A percentile compares a stretch with the other conserved stretches of the same genome.
Conservation (phyloP, 164 flowering plant species). For the Stephania japonica region DNA sequence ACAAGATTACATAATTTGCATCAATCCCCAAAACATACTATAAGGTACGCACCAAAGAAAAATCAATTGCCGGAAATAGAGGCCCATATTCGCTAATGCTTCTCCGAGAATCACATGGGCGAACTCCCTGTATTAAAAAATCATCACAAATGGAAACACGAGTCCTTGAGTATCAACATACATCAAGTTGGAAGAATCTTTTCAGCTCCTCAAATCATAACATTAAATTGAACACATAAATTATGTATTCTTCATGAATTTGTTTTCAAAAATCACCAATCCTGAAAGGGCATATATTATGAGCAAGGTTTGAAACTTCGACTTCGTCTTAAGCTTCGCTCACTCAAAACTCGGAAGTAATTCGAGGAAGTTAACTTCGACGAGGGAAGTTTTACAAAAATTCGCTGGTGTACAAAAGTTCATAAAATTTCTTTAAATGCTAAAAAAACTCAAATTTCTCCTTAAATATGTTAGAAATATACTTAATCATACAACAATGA, state of each 20-base stretch:
- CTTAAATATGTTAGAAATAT: no score
- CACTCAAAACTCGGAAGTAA: no score
- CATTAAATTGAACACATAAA: neutral
- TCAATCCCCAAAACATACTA: neutral
- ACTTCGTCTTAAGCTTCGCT: no score
- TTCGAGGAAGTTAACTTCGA: no score
- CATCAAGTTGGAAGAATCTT: neutral
- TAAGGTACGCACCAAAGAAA: conserved; percentile 60
- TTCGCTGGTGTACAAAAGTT: no score
- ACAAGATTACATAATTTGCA: neutral
- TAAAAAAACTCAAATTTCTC: no score
- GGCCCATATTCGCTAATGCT: conserved; percentile 56
- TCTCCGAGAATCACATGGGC: conserved; percentile 88
- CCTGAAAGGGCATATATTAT: no score
- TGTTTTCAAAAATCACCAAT: neutral
- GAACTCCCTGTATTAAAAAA: conserved; percentile 61
- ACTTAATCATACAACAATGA: no score
- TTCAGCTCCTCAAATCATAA: neutral
- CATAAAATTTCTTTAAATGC: no score
- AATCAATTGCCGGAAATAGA: conserved; percentile 89
- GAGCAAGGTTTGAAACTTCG: no score
- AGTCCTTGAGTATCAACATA: neutral
- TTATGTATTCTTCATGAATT: neutral
- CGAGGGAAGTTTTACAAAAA: no score
- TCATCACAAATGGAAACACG: neutral